phyloP scores from a whole-genome alignment of 495 filamentous ascomycete species.

The Penicillium macrosclerotiorum region DNA sequence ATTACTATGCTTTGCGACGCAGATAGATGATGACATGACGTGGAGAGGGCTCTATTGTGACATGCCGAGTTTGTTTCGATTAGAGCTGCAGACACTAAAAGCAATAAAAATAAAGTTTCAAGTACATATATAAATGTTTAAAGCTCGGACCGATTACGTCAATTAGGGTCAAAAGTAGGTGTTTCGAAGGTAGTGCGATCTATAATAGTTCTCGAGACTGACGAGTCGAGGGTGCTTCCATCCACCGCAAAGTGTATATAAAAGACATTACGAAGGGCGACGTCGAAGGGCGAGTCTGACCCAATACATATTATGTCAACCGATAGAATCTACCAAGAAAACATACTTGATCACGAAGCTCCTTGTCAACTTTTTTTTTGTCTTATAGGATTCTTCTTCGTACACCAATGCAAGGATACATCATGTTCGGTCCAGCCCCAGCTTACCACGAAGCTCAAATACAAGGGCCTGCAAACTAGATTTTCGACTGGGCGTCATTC shows the following conservation, averaged over 20 bases:
- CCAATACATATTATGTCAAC: no score
- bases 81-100: constrained; percentile 22
- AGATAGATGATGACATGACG: constrained; percentile 28
- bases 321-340: no score
- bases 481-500: constrained; percentile 1
- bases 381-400: constrained; percentile 1
- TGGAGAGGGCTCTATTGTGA: constrained; percentile 15
- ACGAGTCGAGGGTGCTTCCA: no score
- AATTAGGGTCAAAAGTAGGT: no score
- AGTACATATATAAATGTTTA: constrained; percentile 4
- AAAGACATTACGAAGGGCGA: no score
- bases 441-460: background rate
- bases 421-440: background rate
- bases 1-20: constrained; percentile 10
- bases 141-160: background rate
- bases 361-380: constrained; percentile 4
- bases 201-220: no score
- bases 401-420: no score
- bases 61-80: constrained; percentile 10
- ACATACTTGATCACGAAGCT: no score
- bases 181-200: no score
- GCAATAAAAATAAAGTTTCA: constrained; percentile 15
- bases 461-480: background rate
- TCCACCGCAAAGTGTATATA: no score
- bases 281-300: no score